Evolutionary conservation across 129 eudicot species (phyloP).

Genomic region (Flaveria bidentis): DNA sequence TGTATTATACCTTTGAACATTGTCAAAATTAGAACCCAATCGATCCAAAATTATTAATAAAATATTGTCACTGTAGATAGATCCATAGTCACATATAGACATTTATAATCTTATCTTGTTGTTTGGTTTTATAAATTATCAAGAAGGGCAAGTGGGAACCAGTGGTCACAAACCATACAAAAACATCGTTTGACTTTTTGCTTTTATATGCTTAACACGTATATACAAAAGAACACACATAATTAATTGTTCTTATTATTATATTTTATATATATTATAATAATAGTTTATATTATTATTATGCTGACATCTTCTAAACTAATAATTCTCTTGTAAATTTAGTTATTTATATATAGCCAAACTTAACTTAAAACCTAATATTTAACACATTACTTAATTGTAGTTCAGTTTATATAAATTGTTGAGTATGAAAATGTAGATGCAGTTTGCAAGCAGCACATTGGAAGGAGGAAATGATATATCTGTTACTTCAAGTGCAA

Average conservation of each 20-base stretch:
- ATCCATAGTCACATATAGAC: too few species aligned
- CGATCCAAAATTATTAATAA: too few species aligned
- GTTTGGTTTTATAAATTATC: background rate
- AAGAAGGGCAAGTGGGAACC: conserved; percentile 18
- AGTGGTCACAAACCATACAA: conserved; percentile 17
- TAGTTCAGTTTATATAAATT: background rate
- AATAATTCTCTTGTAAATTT: background rate
- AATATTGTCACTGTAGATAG: too few species aligned
- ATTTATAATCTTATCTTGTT: background rate
- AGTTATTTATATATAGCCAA: too few species aligned
- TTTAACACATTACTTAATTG: background rate
- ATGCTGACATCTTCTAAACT: background rate
- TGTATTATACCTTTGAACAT: too few species aligned
- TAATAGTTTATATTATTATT: too few species aligned
- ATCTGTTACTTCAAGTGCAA: conserved; percentile 31
- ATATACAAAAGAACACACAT: conserved; percentile 9
- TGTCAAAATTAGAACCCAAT: too few species aligned
- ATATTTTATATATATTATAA: too few species aligned
- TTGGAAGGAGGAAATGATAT: conserved; percentile 31
- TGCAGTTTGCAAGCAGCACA: conserved; percentile 38
- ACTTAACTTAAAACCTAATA: too few species aligned
- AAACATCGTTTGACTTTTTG: conserved; percentile 8
- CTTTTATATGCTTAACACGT: conserved; percentile 2
- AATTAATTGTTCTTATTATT: background rate
- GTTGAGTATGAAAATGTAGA: conserved; percentile 7